Base-by-base conservation (phyloP, 2,329 filamentous ascomycete genomes). In the Parascedosporium putredinis region DNA sequence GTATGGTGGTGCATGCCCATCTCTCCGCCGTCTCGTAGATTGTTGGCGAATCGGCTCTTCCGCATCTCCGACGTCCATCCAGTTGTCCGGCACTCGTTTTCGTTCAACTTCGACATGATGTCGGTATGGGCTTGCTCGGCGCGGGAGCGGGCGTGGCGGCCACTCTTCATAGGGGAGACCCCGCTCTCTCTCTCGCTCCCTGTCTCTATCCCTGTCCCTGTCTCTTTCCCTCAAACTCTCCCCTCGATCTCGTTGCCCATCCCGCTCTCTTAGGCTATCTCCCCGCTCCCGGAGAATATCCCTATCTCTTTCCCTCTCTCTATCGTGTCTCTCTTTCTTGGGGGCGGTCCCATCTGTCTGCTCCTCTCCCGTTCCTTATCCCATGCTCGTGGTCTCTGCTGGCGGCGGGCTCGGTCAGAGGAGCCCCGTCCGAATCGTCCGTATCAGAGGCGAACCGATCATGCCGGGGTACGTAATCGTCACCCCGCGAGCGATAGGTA, bases 1-100 rank as follows among this genome's bases (percentile, higher is more conserved):
- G 54, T 48, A 44, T 44, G 50, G n/a, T n/a, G n/a, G n/a, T 7
- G 12, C 40, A 29, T 22, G 22, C 22, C 44, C 47, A 53, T 51
- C 64, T 38, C 54, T 55, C 31, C 65, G 66, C 16, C 60, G 58
- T 20, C 66, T 57, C 40, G 65, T 67, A 10, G 67, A 62, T 24
- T 18, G 9, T 12, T 23, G 38, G 7, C 38, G 52, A 72, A 70
- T 53, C 65, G 61, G 55, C 69, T 60, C 8, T 64, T 55, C 18
- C 63, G 59, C 10, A 64, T 60, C n/a, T n/a, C n/a, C n/a, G 62
- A 64, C 12, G 55, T 50, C 5, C 38, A 50, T 9, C 58, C 53
- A 45, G 12, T 42, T 20, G 20, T 45, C 42, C 3, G 42, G 42
- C 6, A n/a, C 3, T 10, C 23, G 42, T 14, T 24, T 43, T 31